Evolutionary conservation across 2,329 filamentous ascomycete species (phyloP), one percentile per base, ranked within the genome.

Genomic region (Aaosphaeria pasadenensis): DNA sequence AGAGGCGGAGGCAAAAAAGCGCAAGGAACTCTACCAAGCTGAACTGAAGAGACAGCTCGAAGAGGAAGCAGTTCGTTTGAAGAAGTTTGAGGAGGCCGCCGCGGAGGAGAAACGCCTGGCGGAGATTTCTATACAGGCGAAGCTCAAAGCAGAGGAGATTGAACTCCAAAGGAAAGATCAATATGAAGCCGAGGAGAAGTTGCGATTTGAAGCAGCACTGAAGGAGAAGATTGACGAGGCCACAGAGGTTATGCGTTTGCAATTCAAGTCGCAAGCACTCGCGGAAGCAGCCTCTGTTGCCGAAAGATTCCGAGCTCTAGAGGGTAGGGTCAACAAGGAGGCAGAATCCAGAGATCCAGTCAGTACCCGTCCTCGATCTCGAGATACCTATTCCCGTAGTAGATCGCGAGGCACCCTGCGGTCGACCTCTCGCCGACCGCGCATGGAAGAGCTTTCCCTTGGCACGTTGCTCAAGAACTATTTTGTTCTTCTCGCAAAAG

Each of bases 391-490:
- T 11, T 43, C 50, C 6, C 56, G 54, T 7, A 50, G 45, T 31
- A 46, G 44, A 31, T 50, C 55, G 17, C 46, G 49, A 28, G 49
- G 47, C 7, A 53, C 47, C 35, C 17, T 45, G 41, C 48, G 44
- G 4, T 52, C 51, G 11, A 28, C 47, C 7, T 55, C 57, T 9
- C 50, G 47, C 11, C 50, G 44, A 32, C 50, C 49, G 24, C 51
- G 44, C 35, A 48, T 53, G 2, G 54, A 58, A 2, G 72, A 83
- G 11, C 72, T 83, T 17, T 79, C 79, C 3, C 66, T 84, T 1
- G 68, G 72, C 11, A 75, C 75, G 0, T 66, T 83, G 11, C 51
- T 83, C 40, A 69, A 72, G 49, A 82, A 82, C 57, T 83, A 82
- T 55, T 48, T 82, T 13, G 67, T 74, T 28, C 65, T 81, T 1